Evolutionary conservation across 2,329 filamentous ascomycete genomes (phyloP).

Genomic region (Penicillium sp.): DNA sequence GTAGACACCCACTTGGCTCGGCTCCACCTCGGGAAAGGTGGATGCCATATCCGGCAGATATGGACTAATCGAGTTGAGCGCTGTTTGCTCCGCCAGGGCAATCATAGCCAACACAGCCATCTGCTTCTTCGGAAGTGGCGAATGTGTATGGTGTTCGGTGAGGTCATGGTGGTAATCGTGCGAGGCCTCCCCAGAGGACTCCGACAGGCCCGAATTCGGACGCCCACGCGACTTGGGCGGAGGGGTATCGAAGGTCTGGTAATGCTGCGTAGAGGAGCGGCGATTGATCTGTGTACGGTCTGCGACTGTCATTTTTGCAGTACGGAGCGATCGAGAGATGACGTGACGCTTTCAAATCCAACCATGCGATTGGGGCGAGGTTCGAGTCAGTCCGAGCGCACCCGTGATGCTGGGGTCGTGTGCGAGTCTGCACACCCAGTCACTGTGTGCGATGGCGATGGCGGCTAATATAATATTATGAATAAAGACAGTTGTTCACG

Average conservation of each 20-base stretch:
- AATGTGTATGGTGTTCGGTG: conserved; percentile 39
- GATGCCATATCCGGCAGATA: conserved; percentile 92
- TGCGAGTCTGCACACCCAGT: background rate
- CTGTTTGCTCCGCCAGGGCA: conserved; percentile 90
- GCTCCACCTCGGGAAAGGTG: conserved; percentile 75
- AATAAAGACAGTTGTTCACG: background rate
- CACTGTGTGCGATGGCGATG: background rate
- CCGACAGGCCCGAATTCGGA: conserved; percentile 44
- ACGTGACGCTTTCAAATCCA: background rate
- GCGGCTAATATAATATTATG: background rate
- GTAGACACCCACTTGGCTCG: conserved; percentile 73
- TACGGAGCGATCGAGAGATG: background rate
- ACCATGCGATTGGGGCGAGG: conserved; percentile 11
- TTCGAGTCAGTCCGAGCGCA: conserved; percentile 5
- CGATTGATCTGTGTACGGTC: conserved; percentile 34
- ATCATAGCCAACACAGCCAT: conserved; percentile 82
- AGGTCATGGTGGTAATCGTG: conserved; percentile 28
- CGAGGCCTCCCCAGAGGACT: conserved; percentile 36
- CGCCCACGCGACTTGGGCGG: conserved; percentile 48
- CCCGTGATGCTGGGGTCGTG: conserved; percentile 7
- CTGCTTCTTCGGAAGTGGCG: conserved; percentile 78
- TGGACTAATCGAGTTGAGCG: conserved; percentile 91
- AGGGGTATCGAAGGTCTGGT: conserved; percentile 50
- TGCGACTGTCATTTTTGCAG: conserved; percentile 28
- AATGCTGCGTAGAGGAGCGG: conserved; percentile 47